phyloP scores from a whole-genome alignment of 2,329 filamentous ascomycete genomes.

The Apiospora aurea region DNA sequence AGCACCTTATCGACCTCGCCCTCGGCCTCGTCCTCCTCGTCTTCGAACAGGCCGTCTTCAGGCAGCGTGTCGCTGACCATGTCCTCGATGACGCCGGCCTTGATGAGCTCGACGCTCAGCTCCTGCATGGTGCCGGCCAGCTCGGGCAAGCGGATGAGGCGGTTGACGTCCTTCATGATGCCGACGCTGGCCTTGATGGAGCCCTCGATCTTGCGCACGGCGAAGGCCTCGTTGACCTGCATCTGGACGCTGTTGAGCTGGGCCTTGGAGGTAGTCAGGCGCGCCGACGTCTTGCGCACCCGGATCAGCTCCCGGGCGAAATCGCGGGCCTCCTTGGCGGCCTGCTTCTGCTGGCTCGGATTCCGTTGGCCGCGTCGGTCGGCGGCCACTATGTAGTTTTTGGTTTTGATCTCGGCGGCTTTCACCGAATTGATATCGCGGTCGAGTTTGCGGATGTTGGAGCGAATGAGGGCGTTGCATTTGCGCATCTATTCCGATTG shows the following conservation, averaged over 20 bases:
- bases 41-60: constrained; percentile 73
- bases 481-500: constrained; percentile 76
- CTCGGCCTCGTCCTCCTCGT: constrained; percentile 77
- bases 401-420: constrained; percentile 82
- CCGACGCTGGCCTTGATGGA: constrained; percentile 85
- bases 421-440: constrained; percentile 86
- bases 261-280: constrained; percentile 86
- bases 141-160: constrained; percentile 82
- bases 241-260: constrained; percentile 93
- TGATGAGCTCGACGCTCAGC: constrained; percentile 85
- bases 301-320: constrained; percentile 90
- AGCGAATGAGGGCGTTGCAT: constrained; percentile 89
- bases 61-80: constrained; percentile 90
- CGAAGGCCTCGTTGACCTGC: constrained; percentile 97
- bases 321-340: constrained; percentile 80
- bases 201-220: constrained; percentile 93
- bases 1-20: constrained; percentile 91
- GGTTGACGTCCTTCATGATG: constrained; percentile 97
- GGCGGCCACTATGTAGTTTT: constrained; percentile 82
- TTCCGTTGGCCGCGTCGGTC: constrained; percentile 83
- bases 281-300: constrained; percentile 75
- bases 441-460: constrained; percentile 92
- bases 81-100: constrained; percentile 96
- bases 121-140: constrained; percentile 89
- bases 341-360: constrained; percentile 79